Base-by-base conservation (phyloP, 306 rosid genomes). In the Ceratonia siliqua region DNA sequence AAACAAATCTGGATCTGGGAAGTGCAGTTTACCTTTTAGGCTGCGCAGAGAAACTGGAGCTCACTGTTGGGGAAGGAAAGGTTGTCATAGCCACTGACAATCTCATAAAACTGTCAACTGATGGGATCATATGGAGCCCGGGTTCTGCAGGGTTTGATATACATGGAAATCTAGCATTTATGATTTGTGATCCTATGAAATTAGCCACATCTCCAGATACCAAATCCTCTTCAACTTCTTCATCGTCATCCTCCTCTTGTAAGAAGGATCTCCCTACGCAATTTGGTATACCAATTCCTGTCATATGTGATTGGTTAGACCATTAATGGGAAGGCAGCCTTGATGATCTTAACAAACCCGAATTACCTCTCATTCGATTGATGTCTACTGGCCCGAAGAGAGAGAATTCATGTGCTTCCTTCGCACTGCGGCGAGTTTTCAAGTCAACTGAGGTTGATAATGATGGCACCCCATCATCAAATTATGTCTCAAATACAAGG, bases 261-360 rank as follows among this genome's bases (percentile, higher is more conserved):
- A 95, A 92, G 82, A 92, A 87, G 86, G 98, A 92, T 70, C 80
- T 66, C 56, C 92, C 94, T 8, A 88, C 88, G 98, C 98, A 90
- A 80, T 95, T 95, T 53, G 98, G 99, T 39, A 87, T 95, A 52
- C 99, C 99, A 3, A 89, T 95, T 54, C 92, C 97, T 3, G 89
- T 95, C 41, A 85, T 95, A 62, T 90, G 89, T 79, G 98, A 90
- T 84, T 95, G 99, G 99, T 84, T 95, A 80, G 90, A 95, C 81
- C 97, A 95, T 87, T 98, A 95, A 18, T 95, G 99, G 99, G 99
- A 92, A 77, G 99, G 99, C 20, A 92, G 87, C 80, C 98, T 95
- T 33, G 98, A 95, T 48, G 99, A 95, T 30, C 98, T 95, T 70
- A 92, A 89, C 90, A 95, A 95, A 73, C 99, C 99, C 8, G 92